These are phyloP conservation scores for Stachybotrys chlorohalonatus DNA, from an alignment of 2,329 filamentous ascomycete genomes.

Conservation along the genomic window DNA sequence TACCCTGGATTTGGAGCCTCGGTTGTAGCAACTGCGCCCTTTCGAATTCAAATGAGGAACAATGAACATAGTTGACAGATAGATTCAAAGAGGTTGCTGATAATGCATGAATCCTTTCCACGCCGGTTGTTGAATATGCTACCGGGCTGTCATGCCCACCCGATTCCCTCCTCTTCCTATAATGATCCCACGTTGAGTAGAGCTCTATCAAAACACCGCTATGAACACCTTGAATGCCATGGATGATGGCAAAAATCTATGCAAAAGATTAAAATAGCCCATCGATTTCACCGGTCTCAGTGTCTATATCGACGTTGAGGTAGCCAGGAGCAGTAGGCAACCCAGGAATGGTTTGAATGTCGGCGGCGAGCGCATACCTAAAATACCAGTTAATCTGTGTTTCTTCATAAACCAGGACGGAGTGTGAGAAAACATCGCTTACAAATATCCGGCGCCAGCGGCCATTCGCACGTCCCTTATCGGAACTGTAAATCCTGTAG, in stretches of 20 bases:
- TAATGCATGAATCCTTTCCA: not conserved
- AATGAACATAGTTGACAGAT: too few relatives aligned
- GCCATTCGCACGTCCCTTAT: slow-evolving; percentile 92
- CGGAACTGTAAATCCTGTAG: slow-evolving; percentile 86
- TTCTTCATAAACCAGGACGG: not conserved
- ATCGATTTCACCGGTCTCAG: slow-evolving; percentile 76
- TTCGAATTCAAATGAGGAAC: too few relatives aligned
- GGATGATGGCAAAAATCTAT: not conserved
- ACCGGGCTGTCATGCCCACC: not conserved
- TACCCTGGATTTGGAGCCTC: too few relatives aligned
- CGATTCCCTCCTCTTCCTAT: not conserved
- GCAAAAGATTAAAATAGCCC: slow-evolving; percentile 67
- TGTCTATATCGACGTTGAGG: slow-evolving; percentile 80
- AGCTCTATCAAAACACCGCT: not conserved
- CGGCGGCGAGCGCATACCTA: slow-evolving; percentile 85
- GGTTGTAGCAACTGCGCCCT: too few relatives aligned
- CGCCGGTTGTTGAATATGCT: not conserved
- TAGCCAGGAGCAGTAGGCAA: slow-evolving; percentile 93
- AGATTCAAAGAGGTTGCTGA: too few relatives aligned
- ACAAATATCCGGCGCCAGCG: slow-evolving; percentile 87
- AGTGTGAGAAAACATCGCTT: slow-evolving; percentile 25
- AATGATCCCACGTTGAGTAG: not conserved
- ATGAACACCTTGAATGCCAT: not conserved
- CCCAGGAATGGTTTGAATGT: slow-evolving; percentile 97
- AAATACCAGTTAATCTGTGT: slow-evolving; percentile 22